Base-by-base conservation (phyloP, 1,284 basidiomycete species). In the Boletellus deceptivus region DNA sequence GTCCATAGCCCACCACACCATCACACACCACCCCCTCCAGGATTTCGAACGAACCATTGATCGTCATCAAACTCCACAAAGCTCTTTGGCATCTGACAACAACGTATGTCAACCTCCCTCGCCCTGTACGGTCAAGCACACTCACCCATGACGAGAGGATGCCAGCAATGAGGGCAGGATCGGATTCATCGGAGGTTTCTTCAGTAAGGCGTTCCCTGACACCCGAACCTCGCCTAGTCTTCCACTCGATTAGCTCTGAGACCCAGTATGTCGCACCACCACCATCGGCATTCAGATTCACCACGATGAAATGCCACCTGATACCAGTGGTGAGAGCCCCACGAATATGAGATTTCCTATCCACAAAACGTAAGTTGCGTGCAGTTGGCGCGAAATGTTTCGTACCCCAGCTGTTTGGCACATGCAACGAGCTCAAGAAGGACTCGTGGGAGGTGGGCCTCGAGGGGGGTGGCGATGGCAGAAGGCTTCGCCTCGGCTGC, bases 101-200 rank as follows among this genome's bases (percentile, higher is more conserved):
- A 17, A 16, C 22, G 7, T 37, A 48, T 10, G 31, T 22, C 25
- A 27, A 13, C 40, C 34, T 36, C 17, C 18, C 13, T 11, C 29
- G 18, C 16, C 9, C 6, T 18, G 17, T 18, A 43, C 0, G 29
- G 34, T 35, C 7, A 11, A 42, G 14, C 9, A 42, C 22, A 43
- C 47, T 37, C 25, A 43, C 47, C 40, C 40, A 43, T 29, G 46
- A 42, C 5, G 39, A 48, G 42, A 41, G 39, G 11, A 48, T 48
- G 13, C 46, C 46, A 20, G 31, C 39, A 41, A 41, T 48, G 14
- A 42, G 40, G 14, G 47, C 47, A 10, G 35, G 43, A 45, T 37
- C 34, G 25, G 3, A 36, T 33, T 24, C 16, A 9, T 44, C 14
- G 2, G 43, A 36, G 20, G 33, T 44, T 25, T 18, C 24, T 36